A percentile compares a stretch with the other conserved stretches of the same genome.
Conservation (phyloP, 768 basidiomycete species). For the Mycena pura region DNA sequence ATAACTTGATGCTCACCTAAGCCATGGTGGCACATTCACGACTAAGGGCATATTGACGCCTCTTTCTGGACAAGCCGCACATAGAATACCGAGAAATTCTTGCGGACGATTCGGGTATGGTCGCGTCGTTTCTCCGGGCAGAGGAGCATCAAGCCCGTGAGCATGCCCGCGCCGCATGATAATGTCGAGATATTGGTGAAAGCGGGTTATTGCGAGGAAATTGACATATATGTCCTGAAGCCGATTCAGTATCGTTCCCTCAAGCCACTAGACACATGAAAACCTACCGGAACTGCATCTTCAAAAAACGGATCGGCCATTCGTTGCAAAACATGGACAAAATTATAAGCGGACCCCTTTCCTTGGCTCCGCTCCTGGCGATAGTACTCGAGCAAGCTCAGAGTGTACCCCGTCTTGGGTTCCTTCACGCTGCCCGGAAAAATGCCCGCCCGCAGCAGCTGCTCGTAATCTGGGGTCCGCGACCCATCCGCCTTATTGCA, state of each 20-base stretch:
- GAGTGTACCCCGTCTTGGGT: no score
- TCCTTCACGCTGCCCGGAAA: no score
- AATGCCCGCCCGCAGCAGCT: no score
- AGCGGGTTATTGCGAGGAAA: constrained; percentile 2
- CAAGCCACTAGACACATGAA: background rate
- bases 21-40: background rate
- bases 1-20: background rate
- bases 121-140: background rate
- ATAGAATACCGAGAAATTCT: background rate
- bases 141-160: background rate
- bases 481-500: no score
- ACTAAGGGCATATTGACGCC: background rate
- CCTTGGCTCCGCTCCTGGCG: background rate
- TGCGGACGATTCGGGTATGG: background rate
- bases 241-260: background rate
- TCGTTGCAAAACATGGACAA: background rate
- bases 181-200: background rate
- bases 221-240: constrained; percentile 4
- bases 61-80: background rate
- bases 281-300: background rate
- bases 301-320: constrained; percentile 2
- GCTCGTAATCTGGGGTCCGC: no score
- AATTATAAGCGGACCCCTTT: no score
- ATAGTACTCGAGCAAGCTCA: background rate
- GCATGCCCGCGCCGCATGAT: background rate